Evolutionary conservation across 306 rosid species (phyloP).

Genomic region (Quercus alba): DNA sequence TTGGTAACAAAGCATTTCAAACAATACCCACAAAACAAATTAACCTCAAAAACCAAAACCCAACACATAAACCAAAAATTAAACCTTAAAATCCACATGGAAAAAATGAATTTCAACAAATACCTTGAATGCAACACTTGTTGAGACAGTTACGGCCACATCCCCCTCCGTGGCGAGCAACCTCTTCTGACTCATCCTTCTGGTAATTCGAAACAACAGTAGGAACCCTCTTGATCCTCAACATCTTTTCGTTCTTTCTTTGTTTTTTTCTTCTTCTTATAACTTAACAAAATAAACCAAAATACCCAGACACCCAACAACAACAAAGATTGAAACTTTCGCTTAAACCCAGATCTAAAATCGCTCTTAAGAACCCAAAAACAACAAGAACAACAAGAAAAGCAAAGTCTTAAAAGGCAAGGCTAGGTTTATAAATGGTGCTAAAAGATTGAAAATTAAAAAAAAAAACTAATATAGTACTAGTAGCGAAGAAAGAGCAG

Average conservation of each 20-base stretch:
- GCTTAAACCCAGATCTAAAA: conserved; percentile 15
- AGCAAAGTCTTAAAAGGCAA: no score
- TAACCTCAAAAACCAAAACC: neutral
- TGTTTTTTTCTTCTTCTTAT: neutral
- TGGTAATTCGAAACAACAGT: conserved; percentile 88
- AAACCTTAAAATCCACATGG: neutral
- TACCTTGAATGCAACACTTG: conserved; percentile 81
- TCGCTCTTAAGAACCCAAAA: neutral
- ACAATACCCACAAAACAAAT: neutral
- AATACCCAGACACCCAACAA: neutral
- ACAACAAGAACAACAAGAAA: no score
- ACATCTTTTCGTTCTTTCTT: conserved; percentile 26
- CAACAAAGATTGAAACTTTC: neutral
- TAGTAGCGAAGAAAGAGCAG: neutral
- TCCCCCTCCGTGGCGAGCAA: conserved; percentile 51
- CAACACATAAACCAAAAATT: no score
- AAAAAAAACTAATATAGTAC: conserved; percentile 5
- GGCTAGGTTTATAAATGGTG: no score
- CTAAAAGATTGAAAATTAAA: neutral
- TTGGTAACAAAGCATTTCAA: neutral
- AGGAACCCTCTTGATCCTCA: conserved; percentile 91
- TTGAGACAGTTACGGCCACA: conserved; percentile 86
- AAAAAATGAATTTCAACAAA: neutral
- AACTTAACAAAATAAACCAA: conserved; percentile 21
- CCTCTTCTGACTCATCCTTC: conserved; percentile 63